Conservation (phyloP, 495 filamentous ascomycete genomes). For the Haplographium delicatum region DNA sequence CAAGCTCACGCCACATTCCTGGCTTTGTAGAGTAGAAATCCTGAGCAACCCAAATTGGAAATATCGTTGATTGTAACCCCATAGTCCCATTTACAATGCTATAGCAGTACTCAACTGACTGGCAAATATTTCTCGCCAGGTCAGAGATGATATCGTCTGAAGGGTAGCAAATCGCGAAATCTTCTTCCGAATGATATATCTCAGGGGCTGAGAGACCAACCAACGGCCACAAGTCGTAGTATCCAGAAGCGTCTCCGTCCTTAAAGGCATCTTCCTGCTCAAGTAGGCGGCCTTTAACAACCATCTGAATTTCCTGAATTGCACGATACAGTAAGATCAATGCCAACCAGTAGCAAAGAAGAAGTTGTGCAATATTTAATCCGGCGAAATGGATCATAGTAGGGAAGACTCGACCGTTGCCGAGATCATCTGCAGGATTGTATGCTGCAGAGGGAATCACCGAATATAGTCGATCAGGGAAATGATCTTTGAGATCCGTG, state of each 20-base stretch:
- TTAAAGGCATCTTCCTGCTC: neutral
- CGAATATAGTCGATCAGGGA: neutral
- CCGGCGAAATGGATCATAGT: neutral
- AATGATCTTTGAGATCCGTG: neutral
- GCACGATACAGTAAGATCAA: neutral
- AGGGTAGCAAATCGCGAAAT: neutral
- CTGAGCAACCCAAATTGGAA: neutral
- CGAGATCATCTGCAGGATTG: neutral
- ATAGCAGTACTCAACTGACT: conserved; percentile 4
- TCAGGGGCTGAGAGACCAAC: neutral
- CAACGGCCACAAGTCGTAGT: neutral
- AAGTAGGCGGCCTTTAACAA: neutral
- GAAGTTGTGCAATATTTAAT: neutral
- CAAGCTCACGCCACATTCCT: neutral
- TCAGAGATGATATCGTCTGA: neutral
- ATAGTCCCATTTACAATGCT: neutral
- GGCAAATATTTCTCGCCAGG: neutral
- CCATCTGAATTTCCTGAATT: neutral
- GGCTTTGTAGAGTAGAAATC: neutral
- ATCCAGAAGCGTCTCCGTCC: neutral
- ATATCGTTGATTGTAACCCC: conserved; percentile 1
- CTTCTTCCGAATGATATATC: too few species aligned
- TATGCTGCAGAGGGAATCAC: neutral
- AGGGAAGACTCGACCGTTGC: neutral
- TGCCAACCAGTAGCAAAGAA: conserved; percentile 1